Base-by-base conservation (phyloP, 345 rosid species). In the Draba incana region DNA sequence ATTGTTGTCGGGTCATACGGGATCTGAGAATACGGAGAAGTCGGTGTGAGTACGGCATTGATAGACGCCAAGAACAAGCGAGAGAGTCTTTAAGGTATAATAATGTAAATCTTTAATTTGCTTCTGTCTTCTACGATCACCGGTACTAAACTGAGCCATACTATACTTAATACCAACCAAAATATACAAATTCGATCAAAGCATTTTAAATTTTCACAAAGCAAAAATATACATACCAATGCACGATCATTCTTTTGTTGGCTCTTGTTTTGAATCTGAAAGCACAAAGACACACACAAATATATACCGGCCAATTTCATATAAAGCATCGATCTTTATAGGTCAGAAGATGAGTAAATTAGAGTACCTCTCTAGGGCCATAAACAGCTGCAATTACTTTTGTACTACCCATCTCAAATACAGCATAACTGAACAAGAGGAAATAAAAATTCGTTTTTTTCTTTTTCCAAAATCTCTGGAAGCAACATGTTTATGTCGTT, bases 381-480 rank as follows among this genome's bases (percentile, higher is more conserved):
- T 89, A 91, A 11, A 88, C 99, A 51, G 97, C 97, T 53, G 97
- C 99, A 44, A 92, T 88, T 16, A 89, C 98, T 86, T 88, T 92
- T n/a, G 98, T 89, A 78, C 92, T 89, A 46, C 96, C 97, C 97
- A 94, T 92, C 83, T 91, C 98, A 20, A 92, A 94, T 71, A 84
- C 79, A 74, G 96, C 96, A 76, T 96, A 94, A 9, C 97, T 89
- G 72, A 75, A 27, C 35, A 39, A 14, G 35, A 8, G 6, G 6
- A 10, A 15, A 45, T 5, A 53, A 71, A 45, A 31, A 4, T 31
- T 35, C 10, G 39, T n/a, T 48, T 1, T 60, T 44, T 69, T 54
- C 8, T 1, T 20, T 20, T 20, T 20, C 1, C 20, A 0, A 0
- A 20, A 20, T 20, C 20, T 20, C 20, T 20, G 20, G 20, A 1